Evolutionary conservation across 805 yeast species (phyloP).

Genomic region (Huiozyma naganishii): DNA sequence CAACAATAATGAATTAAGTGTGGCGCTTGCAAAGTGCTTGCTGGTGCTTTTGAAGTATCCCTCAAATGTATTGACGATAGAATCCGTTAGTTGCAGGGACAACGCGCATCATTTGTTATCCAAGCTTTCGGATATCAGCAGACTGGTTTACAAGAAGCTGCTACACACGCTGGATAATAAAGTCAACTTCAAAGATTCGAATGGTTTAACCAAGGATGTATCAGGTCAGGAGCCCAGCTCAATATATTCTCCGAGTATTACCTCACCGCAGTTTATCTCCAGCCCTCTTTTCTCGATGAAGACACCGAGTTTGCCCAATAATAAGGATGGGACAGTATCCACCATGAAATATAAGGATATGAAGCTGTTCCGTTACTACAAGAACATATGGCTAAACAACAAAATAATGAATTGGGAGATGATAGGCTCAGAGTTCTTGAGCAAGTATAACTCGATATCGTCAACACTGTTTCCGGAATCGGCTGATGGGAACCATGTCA

Average conservation of each 20-base stretch:
- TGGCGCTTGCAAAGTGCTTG: conserved; percentile 21
- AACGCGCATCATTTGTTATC: conserved; percentile 9
- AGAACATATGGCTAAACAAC: conserved; percentile 31
- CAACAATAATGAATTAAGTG: conserved; percentile 12
- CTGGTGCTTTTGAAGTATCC: conserved; percentile 13
- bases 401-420: conserved; percentile 29
- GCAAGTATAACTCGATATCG: conserved; percentile 24
- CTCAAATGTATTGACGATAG: conserved; percentile 7
- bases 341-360: conserved; percentile 18
- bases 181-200: conserved; percentile 11
- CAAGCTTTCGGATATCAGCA: conserved; percentile 17
- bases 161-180: conserved; percentile 15
- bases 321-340: not conserved
- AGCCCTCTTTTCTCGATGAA: conserved; percentile 19
- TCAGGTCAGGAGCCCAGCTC: conserved; percentile 3
- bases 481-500: conserved; percentile 1
- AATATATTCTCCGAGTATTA: conserved; percentile 19
- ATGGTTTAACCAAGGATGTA: not conserved
- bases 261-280: conserved; percentile 23
- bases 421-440: conserved; percentile 22
- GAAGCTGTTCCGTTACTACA: conserved; percentile 24
- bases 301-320: conserved; percentile 3
- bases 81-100: conserved; percentile 10
- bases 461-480: conserved; percentile 25
- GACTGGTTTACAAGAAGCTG: conserved; percentile 16